These are phyloP conservation scores for Tritrichomonas musculus DNA, from an alignment of 208 protist genomes.

Conservation along the genomic window DNA sequence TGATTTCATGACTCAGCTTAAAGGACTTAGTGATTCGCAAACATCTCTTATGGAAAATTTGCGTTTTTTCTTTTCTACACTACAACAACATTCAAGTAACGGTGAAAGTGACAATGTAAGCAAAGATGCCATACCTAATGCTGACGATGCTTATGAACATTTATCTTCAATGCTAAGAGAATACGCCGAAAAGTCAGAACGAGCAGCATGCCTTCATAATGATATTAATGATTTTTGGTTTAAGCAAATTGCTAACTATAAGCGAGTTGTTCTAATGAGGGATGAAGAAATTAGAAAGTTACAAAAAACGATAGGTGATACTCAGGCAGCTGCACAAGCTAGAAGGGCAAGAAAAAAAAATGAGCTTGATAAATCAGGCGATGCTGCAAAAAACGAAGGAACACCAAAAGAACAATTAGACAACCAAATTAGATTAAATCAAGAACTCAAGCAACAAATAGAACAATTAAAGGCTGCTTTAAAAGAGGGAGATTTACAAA, in stretches of 20 bases:
- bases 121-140: not conserved
- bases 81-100: not conserved
- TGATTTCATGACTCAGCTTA: not conserved
- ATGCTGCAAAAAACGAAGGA: not conserved
- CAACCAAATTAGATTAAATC: not conserved
- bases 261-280: not conserved
- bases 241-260: not conserved
- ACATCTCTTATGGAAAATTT: not conserved
- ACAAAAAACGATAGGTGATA: not conserved
- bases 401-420: not conserved
- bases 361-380: not conserved
- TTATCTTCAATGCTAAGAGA: not conserved
- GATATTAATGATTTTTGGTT: slow-evolving; percentile 16
- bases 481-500: not conserved
- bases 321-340: not conserved
- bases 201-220: not conserved
- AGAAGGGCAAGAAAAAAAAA: not conserved
- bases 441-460: not conserved
- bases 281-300: not conserved
- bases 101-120: not conserved
- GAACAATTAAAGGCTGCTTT: not conserved
- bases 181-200: not conserved
- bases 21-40: not conserved
- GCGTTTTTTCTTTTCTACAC: not conserved
- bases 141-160: not conserved